phyloP scores from a whole-genome alignment of 2,329 filamentous ascomycete species.

The Microdochium paspali region DNA sequence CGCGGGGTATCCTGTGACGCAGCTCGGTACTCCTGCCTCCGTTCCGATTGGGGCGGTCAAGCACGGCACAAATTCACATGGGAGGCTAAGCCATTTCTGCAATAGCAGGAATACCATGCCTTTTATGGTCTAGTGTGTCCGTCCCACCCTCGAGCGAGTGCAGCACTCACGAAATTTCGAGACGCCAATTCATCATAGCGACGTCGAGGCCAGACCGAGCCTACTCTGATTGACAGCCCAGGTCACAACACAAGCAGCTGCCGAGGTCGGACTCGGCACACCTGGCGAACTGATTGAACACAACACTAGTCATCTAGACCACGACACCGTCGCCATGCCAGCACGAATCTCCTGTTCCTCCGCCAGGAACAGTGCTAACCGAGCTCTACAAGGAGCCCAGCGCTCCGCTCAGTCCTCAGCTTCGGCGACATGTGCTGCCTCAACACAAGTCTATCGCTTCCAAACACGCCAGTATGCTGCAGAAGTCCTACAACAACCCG shows the following conservation, averaged over 20 bases:
- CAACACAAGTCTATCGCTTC: constrained; percentile 5
- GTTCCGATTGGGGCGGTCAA: constrained; percentile 9
- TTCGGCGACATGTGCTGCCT: constrained; percentile 3
- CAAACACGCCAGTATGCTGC: constrained; percentile 1
- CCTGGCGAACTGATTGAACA: background rate
- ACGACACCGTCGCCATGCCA: constrained; percentile 9
- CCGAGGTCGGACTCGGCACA: too few relatives aligned
- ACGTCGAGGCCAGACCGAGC: too few relatives aligned
- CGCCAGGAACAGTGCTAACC: constrained; percentile 10
- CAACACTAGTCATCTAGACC: background rate
- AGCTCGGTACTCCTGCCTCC: too few relatives aligned
- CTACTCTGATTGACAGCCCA: too few relatives aligned
- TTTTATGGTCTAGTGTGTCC: constrained; percentile 3
- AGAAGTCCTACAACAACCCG: too few relatives aligned
- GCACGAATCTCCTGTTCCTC: constrained; percentile 13
- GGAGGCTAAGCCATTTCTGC: too few relatives aligned
- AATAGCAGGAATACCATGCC: too few relatives aligned
- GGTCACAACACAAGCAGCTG: too few relatives aligned
- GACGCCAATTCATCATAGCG: background rate
- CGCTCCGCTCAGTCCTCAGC: background rate
- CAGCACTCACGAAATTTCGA: background rate
- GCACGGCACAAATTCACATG: constrained; percentile 9
- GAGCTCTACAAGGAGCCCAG: constrained; percentile 7
- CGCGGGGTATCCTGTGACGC: too few relatives aligned
- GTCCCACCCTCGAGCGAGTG: background rate